Percentiles rank a stretch among this genome's conserved stretches.
Conservation (phyloP, 805 yeast genomes). For the Scheffersomyces ergatensis region DNA sequence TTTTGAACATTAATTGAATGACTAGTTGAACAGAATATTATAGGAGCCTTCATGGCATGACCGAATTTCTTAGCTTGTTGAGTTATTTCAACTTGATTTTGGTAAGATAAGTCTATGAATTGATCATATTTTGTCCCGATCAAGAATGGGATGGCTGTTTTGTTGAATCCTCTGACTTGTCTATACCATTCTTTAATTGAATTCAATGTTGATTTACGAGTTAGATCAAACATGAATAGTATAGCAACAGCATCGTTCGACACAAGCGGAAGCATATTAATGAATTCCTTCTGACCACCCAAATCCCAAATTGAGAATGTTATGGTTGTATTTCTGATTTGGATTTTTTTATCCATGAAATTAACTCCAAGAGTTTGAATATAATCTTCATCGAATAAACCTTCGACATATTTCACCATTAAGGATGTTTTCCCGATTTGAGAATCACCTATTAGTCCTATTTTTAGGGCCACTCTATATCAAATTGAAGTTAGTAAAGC, state of each 20-base stretch:
- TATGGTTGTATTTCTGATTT: slow-evolving; percentile 80
- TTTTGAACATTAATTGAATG: slow-evolving; percentile 92
- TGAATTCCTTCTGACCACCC: slow-evolving; percentile 94
- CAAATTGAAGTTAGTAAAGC: background rate
- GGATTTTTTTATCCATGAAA: slow-evolving; percentile 86
- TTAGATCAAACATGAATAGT: slow-evolving; percentile 82
- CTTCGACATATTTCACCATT: slow-evolving; percentile 97
- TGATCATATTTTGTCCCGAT: slow-evolving; percentile 93
- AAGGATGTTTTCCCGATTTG: slow-evolving; percentile 94
- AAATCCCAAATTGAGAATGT: slow-evolving; percentile 93
- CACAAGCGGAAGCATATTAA: slow-evolving; percentile 92
- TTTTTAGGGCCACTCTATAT: slow-evolving; percentile 65
- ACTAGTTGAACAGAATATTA: slow-evolving; percentile 87
- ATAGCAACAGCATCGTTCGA: slow-evolving; percentile 91
- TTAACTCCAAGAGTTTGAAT: slow-evolving; percentile 95
- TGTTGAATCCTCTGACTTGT: slow-evolving; percentile 85
- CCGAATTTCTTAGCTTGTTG: slow-evolving; percentile 83
- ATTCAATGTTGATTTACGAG: slow-evolving; percentile 79
- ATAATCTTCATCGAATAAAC: slow-evolving; percentile 85
- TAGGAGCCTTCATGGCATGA: slow-evolving; percentile 79
- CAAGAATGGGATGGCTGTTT: slow-evolving; percentile 84
- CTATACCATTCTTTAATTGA: slow-evolving; percentile 95
- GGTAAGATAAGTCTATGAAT: slow-evolving; percentile 73
- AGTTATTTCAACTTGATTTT: slow-evolving; percentile 82
- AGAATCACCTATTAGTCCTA: slow-evolving; percentile 93